Evolutionary conservation across 1,139 yeast genomes (phyloP), one percentile per base, ranked within the genome.

Genomic region (Kodamaea plutei): DNA sequence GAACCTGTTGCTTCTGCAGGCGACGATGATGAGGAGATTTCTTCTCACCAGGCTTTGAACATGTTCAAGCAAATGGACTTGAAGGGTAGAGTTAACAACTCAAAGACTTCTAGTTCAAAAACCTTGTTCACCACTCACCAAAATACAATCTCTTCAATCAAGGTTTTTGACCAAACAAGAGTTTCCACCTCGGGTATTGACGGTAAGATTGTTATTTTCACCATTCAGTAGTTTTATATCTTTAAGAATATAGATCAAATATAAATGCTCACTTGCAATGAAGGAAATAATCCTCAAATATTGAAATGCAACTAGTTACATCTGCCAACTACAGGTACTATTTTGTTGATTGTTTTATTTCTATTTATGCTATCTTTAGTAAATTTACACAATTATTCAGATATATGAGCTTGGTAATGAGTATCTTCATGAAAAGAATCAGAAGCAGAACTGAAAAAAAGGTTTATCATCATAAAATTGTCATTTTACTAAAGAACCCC

Each of bases 51-150:
- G 39, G 97, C 97, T 9, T 73, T 91, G 55, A 84, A 84, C 61
- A 87, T 91, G 91, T 93, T 93, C 65, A 82, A 88, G 59, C 96
- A 91, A 59, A 69, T 91, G 72, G 99, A 91, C 60, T 73, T 91
- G 58, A 89, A 88, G 69, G 98, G 98, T 34, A 74, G 85, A 37
- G 79, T 76, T 31, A 67, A 72, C 43, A 64, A 69, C 39, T 61
- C 67, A 16, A 39, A 40, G 30, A 40, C 44, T 11, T 61, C 64
- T 15, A 62, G 73, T 22, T 52, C 58, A 21, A 69, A 73, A 34
- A 75, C 73, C 30, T 69, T 83, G 51, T 72, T 71, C 38, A 87
- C 96, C 11, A 76, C 85, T 38, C 98, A 91, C 59, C 96, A 89
- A 58, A 91, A 89, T 62, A 81, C 96, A 18, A 87, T 93, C 52